phyloP scores from a whole-genome alignment of 2,329 filamentous ascomycete species.

The Taxawa tesnikishii region DNA sequence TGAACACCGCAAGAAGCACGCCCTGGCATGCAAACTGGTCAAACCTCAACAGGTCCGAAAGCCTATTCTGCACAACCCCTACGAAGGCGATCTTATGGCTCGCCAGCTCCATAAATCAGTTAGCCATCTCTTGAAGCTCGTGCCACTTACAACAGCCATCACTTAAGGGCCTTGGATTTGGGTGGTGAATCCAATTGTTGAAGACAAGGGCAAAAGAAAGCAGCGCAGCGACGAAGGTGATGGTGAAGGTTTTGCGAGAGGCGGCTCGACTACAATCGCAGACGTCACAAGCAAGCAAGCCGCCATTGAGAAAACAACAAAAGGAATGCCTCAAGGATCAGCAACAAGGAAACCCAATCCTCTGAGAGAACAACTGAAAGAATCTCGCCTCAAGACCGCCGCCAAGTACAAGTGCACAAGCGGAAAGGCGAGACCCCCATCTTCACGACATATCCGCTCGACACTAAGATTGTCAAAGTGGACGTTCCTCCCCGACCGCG shows the following conservation, averaged over 20 bases:
- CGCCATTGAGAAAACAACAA: conserved; percentile 39
- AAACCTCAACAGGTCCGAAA: neutral
- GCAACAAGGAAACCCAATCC: conserved; percentile 27
- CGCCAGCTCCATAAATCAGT: conserved; percentile 55
- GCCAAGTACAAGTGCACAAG: conserved; percentile 43
- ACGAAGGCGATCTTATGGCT: conserved; percentile 38
- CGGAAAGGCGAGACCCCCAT: conserved; percentile 48
- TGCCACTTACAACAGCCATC: conserved; percentile 49
- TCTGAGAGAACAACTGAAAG: conserved; percentile 31
- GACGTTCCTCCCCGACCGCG: conserved; percentile 55
- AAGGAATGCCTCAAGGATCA: conserved; percentile 30
- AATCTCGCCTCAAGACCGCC: conserved; percentile 50
- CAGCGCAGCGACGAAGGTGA: conserved; percentile 27
- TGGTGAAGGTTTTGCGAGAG: conserved; percentile 21
- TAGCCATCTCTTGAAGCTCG: conserved; percentile 51
- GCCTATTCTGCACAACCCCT: conserved; percentile 43
- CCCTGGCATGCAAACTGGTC: neutral
- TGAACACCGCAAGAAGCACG: neutral
- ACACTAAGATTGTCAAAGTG: conserved; percentile 36
- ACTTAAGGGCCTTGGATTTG: conserved; percentile 55
- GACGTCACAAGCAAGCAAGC: conserved; percentile 33
- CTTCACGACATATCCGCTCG: neutral
- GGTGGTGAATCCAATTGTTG: conserved; percentile 51
- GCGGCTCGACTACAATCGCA: conserved; percentile 43
- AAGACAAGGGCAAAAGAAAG: conserved; percentile 14